Evolutionary conservation across 2,329 filamentous ascomycete species (phyloP), one percentile per base, ranked within the genome.

Genomic region (Fonsecaea pedrosoi): DNA sequence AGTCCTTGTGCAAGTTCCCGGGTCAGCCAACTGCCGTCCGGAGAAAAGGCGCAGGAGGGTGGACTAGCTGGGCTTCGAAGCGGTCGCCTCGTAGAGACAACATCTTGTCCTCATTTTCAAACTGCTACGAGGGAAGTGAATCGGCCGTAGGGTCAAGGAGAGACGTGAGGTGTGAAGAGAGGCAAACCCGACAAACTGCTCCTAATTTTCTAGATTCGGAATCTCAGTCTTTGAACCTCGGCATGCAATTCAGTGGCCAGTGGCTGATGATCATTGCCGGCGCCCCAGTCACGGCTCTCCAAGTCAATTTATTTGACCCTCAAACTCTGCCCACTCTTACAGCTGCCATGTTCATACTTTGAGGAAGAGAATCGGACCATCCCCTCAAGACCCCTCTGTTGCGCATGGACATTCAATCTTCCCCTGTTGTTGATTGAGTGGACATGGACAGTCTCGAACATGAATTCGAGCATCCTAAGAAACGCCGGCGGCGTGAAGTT

Each of bases 401-500:
- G 18, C 35, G 30, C 50, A 60, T 30, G 59, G 65, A 32, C 57
- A 65, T 66, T 56, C 56, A 34, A 34, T 62, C 21, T 45, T 35
- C 21, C 42, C 35, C 40, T 13, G 38, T 45, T n/a, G 21, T 38
- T 34, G 38, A 50, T 32, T 68, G 61, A 70, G 53, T 38, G 38
- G 58, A 53, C 60, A 84, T 84, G 82, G 80, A 80, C 68, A 77
- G 79, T 70, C 78, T 80, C 64, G 77, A 77, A 57, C 77, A 79
- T 58, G 75, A 72, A 67, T 74, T 78, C 38, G 80, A 81, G 62
- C 79, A 83, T 70, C 79, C 83, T 65, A 85, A 83, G 76, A 81
- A 84, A 71, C 82, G 84, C 70, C 78, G 82, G 65, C 82, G 82
- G 74, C 82, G 84, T 69, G 72, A 72, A 15, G 69, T 75, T 13